Base-by-base conservation (phyloP, 2,329 filamentous ascomycete species). In the Colletotrichum endophyticum region DNA sequence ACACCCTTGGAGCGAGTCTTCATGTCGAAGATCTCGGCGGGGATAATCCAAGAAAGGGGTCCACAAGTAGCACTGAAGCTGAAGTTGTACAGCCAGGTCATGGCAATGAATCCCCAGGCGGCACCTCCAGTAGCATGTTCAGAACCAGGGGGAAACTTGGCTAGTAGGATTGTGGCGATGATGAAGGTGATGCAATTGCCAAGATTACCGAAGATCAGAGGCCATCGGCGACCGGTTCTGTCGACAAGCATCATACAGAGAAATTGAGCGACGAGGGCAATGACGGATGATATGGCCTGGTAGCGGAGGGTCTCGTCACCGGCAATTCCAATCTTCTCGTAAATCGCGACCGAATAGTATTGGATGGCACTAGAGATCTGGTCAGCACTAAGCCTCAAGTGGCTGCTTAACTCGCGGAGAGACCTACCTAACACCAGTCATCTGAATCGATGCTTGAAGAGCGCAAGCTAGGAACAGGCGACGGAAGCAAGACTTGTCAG, bases 31-130 rank as follows among this genome's bases (percentile, higher is more conserved):
- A 95, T 93, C 82, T 95, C 94, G 66, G 94, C 92, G 0, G 91
- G 91, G 76, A 93, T 92, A 79, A 91, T 90, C 89, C 84, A 90
- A 1, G 83, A 85, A 2, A 95, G 85, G 0, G 94, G 94, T 27
- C 94, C 94, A 75, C 93, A 94, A 3, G 93, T 94, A 39, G 90
- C 89, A 5, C 90, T 93, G 88, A 95, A 96, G 57, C 89, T 93
- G 86, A 95, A 94, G 85, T 96, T 96, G 88, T 95, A 96, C 2
- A 95, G 82, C 94, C 94, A 96, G 2, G 94, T 96, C 80, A 91
- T 89, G 57, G 77, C 81, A 77, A 96, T 96, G 84, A 96, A 96
- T 2, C 91, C 94, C 93, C 93, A 95, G 8, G 89, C 88, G 1
- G 93, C 93, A 49, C 66, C 57, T 13, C 72, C 66, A 25, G 30